Evolutionary conservation across 2,329 filamentous ascomycete genomes (phyloP).

Genomic region (Cytospora paraplurivora): DNA sequence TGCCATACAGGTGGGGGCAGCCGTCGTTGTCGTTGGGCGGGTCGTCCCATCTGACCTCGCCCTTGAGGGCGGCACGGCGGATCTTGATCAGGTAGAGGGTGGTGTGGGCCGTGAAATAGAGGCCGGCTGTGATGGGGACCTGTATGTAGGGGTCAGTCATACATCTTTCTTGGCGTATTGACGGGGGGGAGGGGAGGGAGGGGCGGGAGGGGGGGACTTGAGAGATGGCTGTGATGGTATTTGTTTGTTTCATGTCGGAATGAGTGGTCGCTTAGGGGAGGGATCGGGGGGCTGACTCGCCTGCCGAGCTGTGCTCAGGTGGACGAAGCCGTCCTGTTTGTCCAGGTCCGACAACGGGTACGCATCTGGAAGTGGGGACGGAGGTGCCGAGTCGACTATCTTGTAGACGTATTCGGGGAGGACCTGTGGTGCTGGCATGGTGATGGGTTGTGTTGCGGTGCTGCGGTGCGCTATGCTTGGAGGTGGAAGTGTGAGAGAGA

Average conservation of each 20-base stretch:
- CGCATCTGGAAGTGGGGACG: slow-evolving; percentile 53
- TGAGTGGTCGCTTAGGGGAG: neutral
- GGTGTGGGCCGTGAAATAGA: slow-evolving; percentile 45
- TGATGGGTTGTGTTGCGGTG: neutral
- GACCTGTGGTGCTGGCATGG: slow-evolving; percentile 34
- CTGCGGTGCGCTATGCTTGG: neutral
- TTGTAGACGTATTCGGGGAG: slow-evolving; percentile 58
- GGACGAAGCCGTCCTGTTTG: slow-evolving; percentile 61
- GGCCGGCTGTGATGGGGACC: slow-evolving; percentile 48
- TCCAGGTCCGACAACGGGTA: slow-evolving; percentile 64
- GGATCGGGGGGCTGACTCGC: slow-evolving; percentile 37
- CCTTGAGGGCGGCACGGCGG: slow-evolving; percentile 48
- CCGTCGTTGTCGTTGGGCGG: slow-evolving; percentile 43
- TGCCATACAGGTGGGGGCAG: slow-evolving; percentile 63
- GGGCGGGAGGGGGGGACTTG: neutral
- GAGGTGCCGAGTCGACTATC: slow-evolving; percentile 57
- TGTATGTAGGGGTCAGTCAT: slow-evolving; percentile 31
- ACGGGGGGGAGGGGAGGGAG: neutral
- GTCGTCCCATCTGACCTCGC: slow-evolving; percentile 55
- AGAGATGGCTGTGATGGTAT: neutral
- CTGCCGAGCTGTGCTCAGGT: slow-evolving; percentile 60
- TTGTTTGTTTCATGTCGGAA: neutral
- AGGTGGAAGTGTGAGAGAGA: neutral
- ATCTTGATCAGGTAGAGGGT: slow-evolving; percentile 57
- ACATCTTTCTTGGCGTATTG: neutral